These are phyloP conservation scores for Cladophialophora psammophila DNA, from an alignment of 2,329 filamentous ascomycete species.

Conservation along the genomic window DNA sequence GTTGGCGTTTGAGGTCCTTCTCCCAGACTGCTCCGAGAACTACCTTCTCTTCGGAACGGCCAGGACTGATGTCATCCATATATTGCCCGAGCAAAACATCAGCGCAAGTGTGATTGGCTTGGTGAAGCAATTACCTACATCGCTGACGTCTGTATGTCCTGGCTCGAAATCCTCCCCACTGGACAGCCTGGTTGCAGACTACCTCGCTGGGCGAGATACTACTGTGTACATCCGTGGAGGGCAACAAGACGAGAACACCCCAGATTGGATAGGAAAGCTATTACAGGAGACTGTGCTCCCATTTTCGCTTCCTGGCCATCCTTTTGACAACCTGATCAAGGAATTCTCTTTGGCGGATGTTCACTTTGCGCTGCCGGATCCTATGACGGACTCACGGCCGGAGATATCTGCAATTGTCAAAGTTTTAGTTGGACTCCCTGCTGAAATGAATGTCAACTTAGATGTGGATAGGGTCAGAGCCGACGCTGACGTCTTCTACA, in stretches of 20 bases:
- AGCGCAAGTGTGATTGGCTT: constrained; percentile 73
- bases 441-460: constrained; percentile 85
- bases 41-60: constrained; percentile 82
- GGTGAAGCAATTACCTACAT: constrained; percentile 75
- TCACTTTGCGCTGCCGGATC: constrained; percentile 83
- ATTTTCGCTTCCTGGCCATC: constrained; percentile 80
- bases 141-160: constrained; percentile 76
- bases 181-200: constrained; percentile 79
- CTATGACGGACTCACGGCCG: constrained; percentile 77
- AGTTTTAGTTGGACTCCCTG: constrained; percentile 78
- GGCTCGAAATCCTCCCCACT: constrained; percentile 80
- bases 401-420: constrained; percentile 83
- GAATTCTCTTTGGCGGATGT: constrained; percentile 88
- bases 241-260: constrained; percentile 70
- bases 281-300: constrained; percentile 83
- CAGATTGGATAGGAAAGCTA: constrained; percentile 81
- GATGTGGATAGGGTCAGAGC: constrained; percentile 79
- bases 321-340: constrained; percentile 81
- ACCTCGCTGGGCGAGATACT: constrained; percentile 79
- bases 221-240: constrained; percentile 85
- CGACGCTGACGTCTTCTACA: constrained; percentile 80
- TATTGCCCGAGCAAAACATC: constrained; percentile 73
- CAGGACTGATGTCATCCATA: constrained; percentile 69
- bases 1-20: constrained; percentile 82
- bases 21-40: constrained; percentile 77